Base-by-base conservation (phyloP, 2,329 filamentous ascomycete genomes). In the Coleophoma cylindrospora region DNA sequence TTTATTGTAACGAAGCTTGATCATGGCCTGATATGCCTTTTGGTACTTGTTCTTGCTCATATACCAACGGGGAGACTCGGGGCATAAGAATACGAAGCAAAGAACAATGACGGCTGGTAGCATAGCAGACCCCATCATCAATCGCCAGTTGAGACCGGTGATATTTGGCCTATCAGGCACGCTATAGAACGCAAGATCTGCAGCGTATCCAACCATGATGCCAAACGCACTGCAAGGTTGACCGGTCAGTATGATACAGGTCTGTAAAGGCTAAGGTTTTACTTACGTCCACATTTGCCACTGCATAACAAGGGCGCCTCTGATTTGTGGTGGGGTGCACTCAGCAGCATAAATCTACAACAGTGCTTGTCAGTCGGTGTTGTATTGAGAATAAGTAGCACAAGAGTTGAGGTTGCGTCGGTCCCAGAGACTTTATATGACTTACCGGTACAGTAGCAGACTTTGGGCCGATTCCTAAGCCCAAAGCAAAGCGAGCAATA, bases 251-350 rank as follows among this genome's bases (percentile, higher is more conserved):
- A 19, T 10, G 27, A 6, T 27, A 27, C 27, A 27, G 9, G 9
- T 6, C 27, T 27, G 6, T 6, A 27, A 8, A 27, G 27, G 9
- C 9, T 27, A 10, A 27, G 48, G 47, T 64, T 34, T 43, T 10
- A 9, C 22, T 36, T 37, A 51, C 34, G 56, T 58, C 67, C 67
- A 75, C 68, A 74, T 74, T 65, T 87, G 83, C 83, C 83, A 87
- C 60, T 81, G 79, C 86, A 90, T 90, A 34, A 87, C 84, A 5
- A 89, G 70, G 1, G 83, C 84, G 46, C 84, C 84, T 50, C 84
- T 77, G 41, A 87, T 80, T 40, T 66, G 68, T 0, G 83, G 79
- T 0, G 84, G 84, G 0, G 81, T 77, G 37, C 76, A 84, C 64
- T 89, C 85, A 3, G 85, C 85, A 0, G 83, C 81, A 54, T 86